phyloP scores from a whole-genome alignment of 495 filamentous ascomycete genomes.

The Tuber borchii region DNA sequence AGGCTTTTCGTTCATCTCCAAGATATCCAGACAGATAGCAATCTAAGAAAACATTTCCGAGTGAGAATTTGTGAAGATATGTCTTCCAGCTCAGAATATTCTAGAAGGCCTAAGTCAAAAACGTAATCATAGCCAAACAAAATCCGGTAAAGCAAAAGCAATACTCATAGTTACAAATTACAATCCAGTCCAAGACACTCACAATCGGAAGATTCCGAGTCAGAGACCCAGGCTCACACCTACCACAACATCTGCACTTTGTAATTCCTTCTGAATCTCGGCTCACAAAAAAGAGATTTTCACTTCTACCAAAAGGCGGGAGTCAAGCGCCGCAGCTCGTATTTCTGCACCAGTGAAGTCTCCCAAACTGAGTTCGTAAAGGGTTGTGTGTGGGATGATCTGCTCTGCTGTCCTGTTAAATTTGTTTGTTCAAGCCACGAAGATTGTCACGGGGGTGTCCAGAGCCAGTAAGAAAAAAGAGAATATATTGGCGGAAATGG shows the following conservation, averaged over 20 bases:
- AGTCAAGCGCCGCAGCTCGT: not conserved
- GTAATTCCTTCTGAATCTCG: not conserved
- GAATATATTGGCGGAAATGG: not conserved
- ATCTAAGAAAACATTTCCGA: not conserved
- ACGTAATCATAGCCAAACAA: not conserved
- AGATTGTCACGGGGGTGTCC: not conserved
- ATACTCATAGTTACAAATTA: not conserved
- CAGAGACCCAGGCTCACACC: not conserved
- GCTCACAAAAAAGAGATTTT: slow-evolving; percentile 1
- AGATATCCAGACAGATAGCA: not conserved
- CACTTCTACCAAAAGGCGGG: not conserved
- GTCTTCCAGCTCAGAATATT: not conserved
- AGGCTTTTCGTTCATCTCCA: not conserved
- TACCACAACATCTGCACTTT: not conserved
- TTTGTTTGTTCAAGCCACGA: not conserved
- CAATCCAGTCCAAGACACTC: not conserved
- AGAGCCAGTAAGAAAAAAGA: not conserved
- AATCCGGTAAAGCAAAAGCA: not conserved
- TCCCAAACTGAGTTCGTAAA: not conserved
- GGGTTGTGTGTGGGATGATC: slow-evolving; percentile 1
- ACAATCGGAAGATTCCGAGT: not conserved
- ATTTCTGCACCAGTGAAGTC: not conserved
- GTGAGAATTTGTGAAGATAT: not conserved
- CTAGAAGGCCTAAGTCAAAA: not conserved
- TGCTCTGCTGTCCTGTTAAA: not conserved